phyloP scores from a whole-genome alignment of 2,329 filamentous ascomycete genomes.

The Stagonosporopsis rhizophila region DNA sequence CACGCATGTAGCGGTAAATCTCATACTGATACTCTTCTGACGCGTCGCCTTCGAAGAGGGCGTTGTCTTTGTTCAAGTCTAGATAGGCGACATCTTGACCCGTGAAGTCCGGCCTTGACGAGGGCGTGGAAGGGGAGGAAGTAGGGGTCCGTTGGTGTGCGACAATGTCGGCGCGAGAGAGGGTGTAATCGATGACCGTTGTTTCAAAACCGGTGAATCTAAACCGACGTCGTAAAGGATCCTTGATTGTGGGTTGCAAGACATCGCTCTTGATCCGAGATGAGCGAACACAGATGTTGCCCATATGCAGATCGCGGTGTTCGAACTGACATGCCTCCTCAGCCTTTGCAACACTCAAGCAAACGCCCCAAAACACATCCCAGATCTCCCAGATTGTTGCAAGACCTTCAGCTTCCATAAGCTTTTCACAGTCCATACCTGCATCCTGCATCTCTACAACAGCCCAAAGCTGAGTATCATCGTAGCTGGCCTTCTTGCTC shows the following conservation, averaged over 20 bases:
- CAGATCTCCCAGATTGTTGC: slow-evolving; percentile 57
- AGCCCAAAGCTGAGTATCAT: slow-evolving; percentile 66
- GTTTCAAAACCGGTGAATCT: slow-evolving; percentile 64
- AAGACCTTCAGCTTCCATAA: slow-evolving; percentile 46
- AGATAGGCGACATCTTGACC: slow-evolving; percentile 51
- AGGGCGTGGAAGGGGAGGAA: slow-evolving; percentile 19
- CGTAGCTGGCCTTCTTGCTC: slow-evolving; percentile 60
- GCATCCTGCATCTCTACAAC: slow-evolving; percentile 72
- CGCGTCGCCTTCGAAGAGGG: slow-evolving; percentile 57
- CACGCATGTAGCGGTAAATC: slow-evolving; percentile 62
- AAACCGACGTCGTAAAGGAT: slow-evolving; percentile 50
- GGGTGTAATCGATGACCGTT: slow-evolving; percentile 72
- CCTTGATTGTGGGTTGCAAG: slow-evolving; percentile 42
- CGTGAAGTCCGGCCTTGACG: slow-evolving; percentile 6
- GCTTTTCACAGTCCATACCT: slow-evolving; percentile 60
- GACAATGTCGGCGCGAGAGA: slow-evolving; percentile 65
- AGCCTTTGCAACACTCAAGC: slow-evolving; percentile 65
- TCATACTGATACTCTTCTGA: slow-evolving; percentile 62
- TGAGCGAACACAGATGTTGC: slow-evolving; percentile 67
- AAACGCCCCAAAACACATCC: slow-evolving; percentile 73
- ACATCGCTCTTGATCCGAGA: slow-evolving; percentile 35
- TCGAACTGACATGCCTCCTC: slow-evolving; percentile 68
- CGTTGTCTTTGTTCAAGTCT: slow-evolving; percentile 54
- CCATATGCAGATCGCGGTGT: slow-evolving; percentile 70
- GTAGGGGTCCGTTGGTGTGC: slow-evolving; percentile 15